phyloP scores from a whole-genome alignment of 345 rosid genomes.

The Bruguiera gymnorhiza region DNA sequence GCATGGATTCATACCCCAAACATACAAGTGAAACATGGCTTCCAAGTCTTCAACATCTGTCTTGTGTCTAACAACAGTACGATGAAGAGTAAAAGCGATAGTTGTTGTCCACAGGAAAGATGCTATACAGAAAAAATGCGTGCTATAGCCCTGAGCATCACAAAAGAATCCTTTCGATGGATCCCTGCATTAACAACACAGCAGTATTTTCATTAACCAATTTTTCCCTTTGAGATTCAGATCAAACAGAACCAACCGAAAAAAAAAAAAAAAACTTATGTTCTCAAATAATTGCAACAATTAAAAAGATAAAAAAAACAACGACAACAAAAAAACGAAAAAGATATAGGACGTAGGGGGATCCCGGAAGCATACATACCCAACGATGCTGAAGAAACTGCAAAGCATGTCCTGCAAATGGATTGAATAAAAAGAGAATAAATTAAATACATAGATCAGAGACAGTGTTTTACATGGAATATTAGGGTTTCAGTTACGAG shows the following conservation, averaged over 20 bases:
- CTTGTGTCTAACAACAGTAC: conserved; percentile 87
- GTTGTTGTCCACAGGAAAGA: conserved; percentile 95
- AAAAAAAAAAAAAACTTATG: background rate
- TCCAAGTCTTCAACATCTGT: conserved; percentile 95
- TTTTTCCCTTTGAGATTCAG: no score
- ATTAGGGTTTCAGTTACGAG: no score
- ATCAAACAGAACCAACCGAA: background rate
- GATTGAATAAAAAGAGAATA: background rate
- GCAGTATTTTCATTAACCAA: background rate
- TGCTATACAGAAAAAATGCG: conserved; percentile 94
- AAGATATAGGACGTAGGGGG: background rate
- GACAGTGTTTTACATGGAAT: no score
- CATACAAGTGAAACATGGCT: conserved; percentile 90
- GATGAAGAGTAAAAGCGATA: conserved; percentile 94
- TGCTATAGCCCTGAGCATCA: conserved; percentile 74
- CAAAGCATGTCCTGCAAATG: conserved; percentile 86
- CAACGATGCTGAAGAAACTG: conserved; percentile 89
- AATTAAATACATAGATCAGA: no score
- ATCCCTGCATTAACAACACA: conserved; percentile 52
- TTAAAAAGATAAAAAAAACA: background rate
- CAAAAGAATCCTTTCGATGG: conserved; percentile 87
- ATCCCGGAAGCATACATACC: conserved; percentile 53
- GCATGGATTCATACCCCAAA: conserved; percentile 68
- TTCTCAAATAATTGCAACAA: background rate
- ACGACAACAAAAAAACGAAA: background rate